phyloP scores from a whole-genome alignment of 306 rosid species.

The Vigna nakashimae region DNA sequence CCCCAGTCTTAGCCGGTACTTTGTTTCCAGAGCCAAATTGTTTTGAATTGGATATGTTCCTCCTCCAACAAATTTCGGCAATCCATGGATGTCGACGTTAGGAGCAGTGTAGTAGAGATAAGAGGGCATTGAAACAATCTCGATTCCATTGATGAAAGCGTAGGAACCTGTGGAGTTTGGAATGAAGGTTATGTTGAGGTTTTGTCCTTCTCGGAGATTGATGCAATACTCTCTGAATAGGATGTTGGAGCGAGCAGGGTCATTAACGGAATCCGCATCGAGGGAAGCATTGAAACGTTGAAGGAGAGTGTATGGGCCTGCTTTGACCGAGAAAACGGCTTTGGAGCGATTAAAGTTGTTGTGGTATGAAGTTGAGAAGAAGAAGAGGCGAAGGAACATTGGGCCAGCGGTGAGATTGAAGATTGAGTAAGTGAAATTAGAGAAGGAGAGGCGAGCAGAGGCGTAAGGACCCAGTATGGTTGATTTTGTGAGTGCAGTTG shows the following conservation, averaged over 20 bases:
- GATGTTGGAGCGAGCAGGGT: neutral
- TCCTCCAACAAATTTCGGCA: neutral
- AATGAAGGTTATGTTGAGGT: neutral
- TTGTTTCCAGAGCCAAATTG: neutral
- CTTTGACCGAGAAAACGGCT: slow-evolving; percentile 44
- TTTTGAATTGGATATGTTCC: accelerated
- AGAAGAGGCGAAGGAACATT: slow-evolving; percentile 43
- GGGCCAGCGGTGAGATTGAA: slow-evolving; percentile 34
- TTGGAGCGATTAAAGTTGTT: neutral
- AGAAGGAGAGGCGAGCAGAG: slow-evolving; percentile 35
- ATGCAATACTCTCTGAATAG: slow-evolving; percentile 46
- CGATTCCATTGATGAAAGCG: slow-evolving; percentile 17
- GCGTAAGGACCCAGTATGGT: neutral
- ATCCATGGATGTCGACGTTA: neutral
- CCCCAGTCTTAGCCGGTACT: neutral
- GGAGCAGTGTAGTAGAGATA: neutral
- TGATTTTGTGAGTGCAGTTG: neutral
- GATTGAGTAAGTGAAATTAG: slow-evolving; percentile 48
- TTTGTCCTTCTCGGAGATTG: neutral
- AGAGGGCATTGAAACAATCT: neutral
- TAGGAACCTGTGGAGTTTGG: neutral
- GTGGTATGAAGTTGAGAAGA: slow-evolving; percentile 30
- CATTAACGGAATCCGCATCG: slow-evolving; percentile 9
- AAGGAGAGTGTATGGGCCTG: slow-evolving; percentile 39
- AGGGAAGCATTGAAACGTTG: slow-evolving; percentile 43